phyloP scores from a whole-genome alignment of 176 grass and related monocot genomes.

The Aechmea fasciata region DNA sequence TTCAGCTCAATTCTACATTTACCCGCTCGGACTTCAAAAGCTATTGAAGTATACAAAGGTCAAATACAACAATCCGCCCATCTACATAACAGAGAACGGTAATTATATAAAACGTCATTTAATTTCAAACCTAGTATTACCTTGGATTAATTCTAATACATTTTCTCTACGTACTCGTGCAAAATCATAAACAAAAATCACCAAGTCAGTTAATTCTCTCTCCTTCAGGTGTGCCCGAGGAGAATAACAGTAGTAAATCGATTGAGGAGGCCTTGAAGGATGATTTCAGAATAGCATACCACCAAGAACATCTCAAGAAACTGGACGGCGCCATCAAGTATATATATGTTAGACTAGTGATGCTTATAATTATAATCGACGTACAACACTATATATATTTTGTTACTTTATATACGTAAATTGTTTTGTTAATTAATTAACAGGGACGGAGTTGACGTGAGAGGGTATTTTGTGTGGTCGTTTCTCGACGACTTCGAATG shows the following conservation, averaged over 20 bases:
- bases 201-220: background rate
- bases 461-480: constrained; percentile 53
- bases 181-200: constrained; percentile 35
- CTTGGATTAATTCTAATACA: constrained; percentile 3
- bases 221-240: constrained; percentile 17
- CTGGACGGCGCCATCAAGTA: constrained; percentile 38
- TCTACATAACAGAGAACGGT: constrained; percentile 47
- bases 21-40: constrained; percentile 29
- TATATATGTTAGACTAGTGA: background rate
- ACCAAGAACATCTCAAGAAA: constrained; percentile 30
- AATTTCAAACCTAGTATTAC: too few species aligned
- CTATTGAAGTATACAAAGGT: constrained; percentile 24
- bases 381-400: background rate
- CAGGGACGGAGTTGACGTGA: constrained; percentile 47
- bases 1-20: constrained; percentile 21
- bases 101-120: background rate
- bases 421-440: background rate
- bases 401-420: background rate
- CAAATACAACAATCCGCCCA: constrained; percentile 23
- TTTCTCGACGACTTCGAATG: constrained; percentile 78
- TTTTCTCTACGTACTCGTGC: background rate
- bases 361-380: background rate
- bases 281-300: constrained; percentile 29
- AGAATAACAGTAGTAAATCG: constrained; percentile 30
- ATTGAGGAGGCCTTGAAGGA: constrained; percentile 34